Conservation (phyloP, 2,329 filamentous ascomycete species). For the Cryphonectria japonica region DNA sequence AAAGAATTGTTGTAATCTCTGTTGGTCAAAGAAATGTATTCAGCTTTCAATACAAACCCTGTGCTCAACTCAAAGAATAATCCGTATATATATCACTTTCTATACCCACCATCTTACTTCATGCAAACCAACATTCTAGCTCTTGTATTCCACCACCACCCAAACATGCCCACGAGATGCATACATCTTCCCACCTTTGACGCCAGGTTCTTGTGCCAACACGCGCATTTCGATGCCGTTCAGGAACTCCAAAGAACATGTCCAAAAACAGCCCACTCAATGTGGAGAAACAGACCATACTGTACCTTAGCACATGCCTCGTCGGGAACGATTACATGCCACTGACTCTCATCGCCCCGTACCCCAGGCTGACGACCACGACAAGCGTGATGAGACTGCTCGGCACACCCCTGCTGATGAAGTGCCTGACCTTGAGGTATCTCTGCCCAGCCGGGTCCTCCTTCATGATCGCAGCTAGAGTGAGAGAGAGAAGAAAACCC, state of each 20-base stretch:
- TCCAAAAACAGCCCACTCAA: not conserved
- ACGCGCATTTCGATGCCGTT: not conserved
- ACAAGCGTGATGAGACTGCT: slow-evolving; percentile 79
- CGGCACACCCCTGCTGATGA: slow-evolving; percentile 90
- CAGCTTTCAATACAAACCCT: not conserved
- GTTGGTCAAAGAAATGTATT: not conserved
- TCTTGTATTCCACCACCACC: not conserved
- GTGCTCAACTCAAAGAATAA: not conserved
- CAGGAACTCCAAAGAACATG: not conserved
- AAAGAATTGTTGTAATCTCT: not conserved
- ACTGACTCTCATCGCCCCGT: slow-evolving; percentile 78
- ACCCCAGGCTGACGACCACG: slow-evolving; percentile 87
- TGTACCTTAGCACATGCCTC: not conserved
- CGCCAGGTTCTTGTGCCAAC: slow-evolving; percentile 17
- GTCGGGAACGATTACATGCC: slow-evolving; percentile 37
- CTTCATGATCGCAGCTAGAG: slow-evolving; percentile 94
- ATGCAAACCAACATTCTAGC: not conserved
- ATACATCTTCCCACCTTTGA: not conserved
- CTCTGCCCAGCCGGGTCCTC: slow-evolving; percentile 92
- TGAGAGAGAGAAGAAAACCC: not conserved
- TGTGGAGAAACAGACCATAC: not conserved
- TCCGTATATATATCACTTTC: not conserved
- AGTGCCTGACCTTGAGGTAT: slow-evolving; percentile 91
- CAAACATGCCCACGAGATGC: not conserved
- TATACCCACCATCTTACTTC: not conserved